phyloP scores from a whole-genome alignment of 495 filamentous ascomycete genomes.

The Penicillium mononematosum region DNA sequence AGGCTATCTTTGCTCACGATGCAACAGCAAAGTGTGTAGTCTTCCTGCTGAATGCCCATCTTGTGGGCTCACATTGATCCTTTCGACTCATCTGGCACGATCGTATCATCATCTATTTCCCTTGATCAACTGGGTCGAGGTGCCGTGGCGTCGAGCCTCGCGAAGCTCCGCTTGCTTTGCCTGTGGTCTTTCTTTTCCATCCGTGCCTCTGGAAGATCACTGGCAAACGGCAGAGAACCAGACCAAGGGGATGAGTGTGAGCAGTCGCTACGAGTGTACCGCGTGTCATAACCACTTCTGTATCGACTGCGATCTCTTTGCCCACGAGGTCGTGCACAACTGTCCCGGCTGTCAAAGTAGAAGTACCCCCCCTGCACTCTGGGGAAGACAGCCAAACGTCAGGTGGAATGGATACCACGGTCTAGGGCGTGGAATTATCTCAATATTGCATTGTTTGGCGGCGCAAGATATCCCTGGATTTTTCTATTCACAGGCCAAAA shows the following conservation, averaged over 20 bases:
- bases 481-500: not conserved
- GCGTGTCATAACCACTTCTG: slow-evolving; percentile 88
- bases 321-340: slow-evolving; percentile 90
- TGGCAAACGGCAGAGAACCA: slow-evolving; percentile 36
- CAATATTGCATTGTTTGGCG: slow-evolving; percentile 24
- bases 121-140: slow-evolving; percentile 83
- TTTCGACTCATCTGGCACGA: slow-evolving; percentile 91
- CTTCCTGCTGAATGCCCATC: slow-evolving; percentile 89
- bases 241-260: slow-evolving; percentile 71
- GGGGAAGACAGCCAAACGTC: slow-evolving; percentile 1
- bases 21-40: slow-evolving; percentile 83
- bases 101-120: slow-evolving; percentile 97
- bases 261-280: slow-evolving; percentile 82
- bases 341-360: slow-evolving; percentile 89
- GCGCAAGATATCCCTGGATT: slow-evolving; percentile 8
- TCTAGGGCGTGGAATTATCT: slow-evolving; percentile 12
- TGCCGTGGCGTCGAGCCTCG: slow-evolving; percentile 72
- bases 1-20: slow-evolving; percentile 91
- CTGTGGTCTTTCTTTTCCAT: slow-evolving; percentile 54
- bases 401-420: slow-evolving; percentile 39
- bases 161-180: slow-evolving; percentile 46
- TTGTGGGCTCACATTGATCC: slow-evolving; percentile 88
- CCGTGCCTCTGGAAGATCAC: slow-evolving; percentile 41
- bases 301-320: slow-evolving; percentile 95
- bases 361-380: slow-evolving; percentile 8